phyloP scores from a whole-genome alignment of 1,284 basidiomycete genomes.

The Apiotrichum sp. region DNA sequence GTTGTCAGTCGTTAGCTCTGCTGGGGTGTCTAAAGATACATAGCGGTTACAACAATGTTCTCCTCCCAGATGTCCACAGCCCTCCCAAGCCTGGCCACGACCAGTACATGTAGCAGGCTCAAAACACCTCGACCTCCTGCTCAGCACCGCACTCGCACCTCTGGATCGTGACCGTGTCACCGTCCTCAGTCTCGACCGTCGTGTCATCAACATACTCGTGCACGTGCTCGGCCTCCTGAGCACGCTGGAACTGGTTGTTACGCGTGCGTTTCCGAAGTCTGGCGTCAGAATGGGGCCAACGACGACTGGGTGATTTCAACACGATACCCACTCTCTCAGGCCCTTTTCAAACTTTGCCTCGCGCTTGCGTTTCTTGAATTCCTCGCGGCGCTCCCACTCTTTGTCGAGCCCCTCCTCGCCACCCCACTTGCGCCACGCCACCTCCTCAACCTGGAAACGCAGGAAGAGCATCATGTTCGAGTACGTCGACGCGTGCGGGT shows the following conservation, averaged over 20 bases:
- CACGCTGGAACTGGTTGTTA: slow-evolving; percentile 81
- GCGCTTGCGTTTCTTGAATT: slow-evolving; percentile 83
- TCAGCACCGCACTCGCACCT: slow-evolving; percentile 83
- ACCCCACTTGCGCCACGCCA: slow-evolving; percentile 98
- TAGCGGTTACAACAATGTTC: no score
- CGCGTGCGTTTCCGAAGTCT: slow-evolving; percentile 70
- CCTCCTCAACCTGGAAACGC: slow-evolving; percentile 87
- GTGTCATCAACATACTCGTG: slow-evolving; percentile 68
- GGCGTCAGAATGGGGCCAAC: neutral
- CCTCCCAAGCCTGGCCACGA: neutral
- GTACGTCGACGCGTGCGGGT: slow-evolving; percentile 94
- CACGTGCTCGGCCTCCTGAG: slow-evolving; percentile 77
- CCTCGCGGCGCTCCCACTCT: slow-evolving; percentile 74
- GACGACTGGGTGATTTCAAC: neutral
- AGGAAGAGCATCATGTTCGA: slow-evolving; percentile 99
- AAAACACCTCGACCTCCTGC: slow-evolving; percentile 76
- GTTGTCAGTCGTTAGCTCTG: no score
- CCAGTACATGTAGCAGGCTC: neutral
- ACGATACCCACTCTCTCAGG: slow-evolving; percentile 55
- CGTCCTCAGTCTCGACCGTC: slow-evolving; percentile 51
- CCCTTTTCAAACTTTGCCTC: slow-evolving; percentile 89
- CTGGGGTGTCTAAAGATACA: no score
- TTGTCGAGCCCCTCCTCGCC: slow-evolving; percentile 82
- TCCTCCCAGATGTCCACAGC: neutral
- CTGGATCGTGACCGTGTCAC: slow-evolving; percentile 49